Conservation (phyloP, 345 rosid species). For the Eucalyptus lansdowneana region DNA sequence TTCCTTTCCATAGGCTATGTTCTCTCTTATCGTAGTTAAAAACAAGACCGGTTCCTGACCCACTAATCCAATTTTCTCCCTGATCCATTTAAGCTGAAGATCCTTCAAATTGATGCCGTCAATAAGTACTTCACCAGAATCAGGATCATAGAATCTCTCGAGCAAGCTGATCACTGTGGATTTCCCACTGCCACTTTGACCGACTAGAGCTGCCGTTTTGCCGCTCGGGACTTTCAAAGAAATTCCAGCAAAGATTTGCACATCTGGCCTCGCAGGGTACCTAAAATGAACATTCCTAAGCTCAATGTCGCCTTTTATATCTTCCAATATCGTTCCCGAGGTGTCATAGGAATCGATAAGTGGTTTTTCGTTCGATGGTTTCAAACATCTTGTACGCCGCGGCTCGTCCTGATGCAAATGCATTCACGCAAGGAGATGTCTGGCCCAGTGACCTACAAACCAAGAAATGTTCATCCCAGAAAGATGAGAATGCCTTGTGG, state of each 20-base stretch:
- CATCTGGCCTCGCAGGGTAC: slow-evolving; percentile 69
- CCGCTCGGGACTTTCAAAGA: slow-evolving; percentile 35
- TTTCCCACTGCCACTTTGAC: slow-evolving; percentile 77
- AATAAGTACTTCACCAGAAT: slow-evolving; percentile 45
- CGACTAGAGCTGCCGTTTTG: slow-evolving; percentile 50
- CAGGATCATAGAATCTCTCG: slow-evolving; percentile 69
- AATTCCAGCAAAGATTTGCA: slow-evolving; percentile 49
- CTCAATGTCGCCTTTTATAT: slow-evolving; percentile 40
- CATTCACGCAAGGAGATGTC: slow-evolving; percentile 47
- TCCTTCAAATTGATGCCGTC: slow-evolving; percentile 41
- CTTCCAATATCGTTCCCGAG: slow-evolving; percentile 26
- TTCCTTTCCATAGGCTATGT: slow-evolving; percentile 61
- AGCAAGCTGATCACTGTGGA: slow-evolving; percentile 57
- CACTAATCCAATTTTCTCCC: slow-evolving; percentile 50
- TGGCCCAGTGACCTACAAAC: slow-evolving; percentile 43
- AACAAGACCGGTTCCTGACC: slow-evolving; percentile 60
- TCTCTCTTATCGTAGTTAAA: slow-evolving; percentile 40
- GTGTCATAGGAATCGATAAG: slow-evolving; percentile 36
- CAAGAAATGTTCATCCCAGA: background rate
- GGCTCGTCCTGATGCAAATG: slow-evolving; percentile 64
- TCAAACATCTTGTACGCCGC: slow-evolving; percentile 70
- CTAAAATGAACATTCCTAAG: slow-evolving; percentile 45
- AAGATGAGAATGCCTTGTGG: background rate
- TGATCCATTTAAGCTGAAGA: slow-evolving; percentile 43
- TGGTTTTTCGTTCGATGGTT: slow-evolving; percentile 40